These are phyloP conservation scores for Stenocarpella maydis DNA, from an alignment of 2,329 filamentous ascomycete genomes.

Conservation along the genomic window DNA sequence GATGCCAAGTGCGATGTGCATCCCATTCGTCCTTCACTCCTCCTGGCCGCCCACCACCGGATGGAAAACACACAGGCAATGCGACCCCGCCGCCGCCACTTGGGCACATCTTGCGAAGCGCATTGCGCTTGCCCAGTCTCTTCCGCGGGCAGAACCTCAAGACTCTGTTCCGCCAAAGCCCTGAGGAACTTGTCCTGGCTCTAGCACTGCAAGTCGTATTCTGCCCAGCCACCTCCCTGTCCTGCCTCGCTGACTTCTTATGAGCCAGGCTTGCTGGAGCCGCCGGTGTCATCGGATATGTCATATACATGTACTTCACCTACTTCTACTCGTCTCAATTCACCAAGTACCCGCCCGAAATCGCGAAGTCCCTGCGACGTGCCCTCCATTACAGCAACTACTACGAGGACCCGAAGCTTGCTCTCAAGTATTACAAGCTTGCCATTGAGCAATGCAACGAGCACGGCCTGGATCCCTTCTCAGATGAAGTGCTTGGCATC, in stretches of 20 bases:
- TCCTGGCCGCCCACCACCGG: background rate
- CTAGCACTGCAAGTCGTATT: conserved; percentile 49
- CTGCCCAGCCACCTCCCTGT: conserved; percentile 38
- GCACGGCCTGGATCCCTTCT: conserved; percentile 84
- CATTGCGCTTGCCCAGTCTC: conserved; percentile 43
- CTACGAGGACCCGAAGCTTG: conserved; percentile 75
- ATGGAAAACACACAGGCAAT: background rate
- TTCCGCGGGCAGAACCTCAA: conserved; percentile 50
- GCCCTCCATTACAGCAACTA: conserved; percentile 89
- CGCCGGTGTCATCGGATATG: conserved; percentile 47
- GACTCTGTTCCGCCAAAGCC: conserved; percentile 51
- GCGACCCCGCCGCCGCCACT: background rate
- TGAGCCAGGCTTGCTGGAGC: conserved; percentile 47
- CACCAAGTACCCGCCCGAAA: conserved; percentile 70
- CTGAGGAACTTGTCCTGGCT: conserved; percentile 53
- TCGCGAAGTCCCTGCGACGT: conserved; percentile 80
- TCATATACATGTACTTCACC: conserved; percentile 57
- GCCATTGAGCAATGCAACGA: conserved; percentile 79
- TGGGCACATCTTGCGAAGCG: conserved; percentile 26
- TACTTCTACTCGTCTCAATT: conserved; percentile 65
- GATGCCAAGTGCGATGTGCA: conserved; percentile 21
- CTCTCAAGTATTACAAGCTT: conserved; percentile 83
- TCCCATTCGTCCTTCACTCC: conserved; percentile 1
- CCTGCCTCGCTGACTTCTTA: conserved; percentile 40
- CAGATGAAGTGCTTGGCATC: conserved; percentile 89